Evolutionary conservation across 2,329 filamentous ascomycete genomes (phyloP), one percentile per base, ranked within the genome.

Genomic region (Colletotrichum falcatum): DNA sequence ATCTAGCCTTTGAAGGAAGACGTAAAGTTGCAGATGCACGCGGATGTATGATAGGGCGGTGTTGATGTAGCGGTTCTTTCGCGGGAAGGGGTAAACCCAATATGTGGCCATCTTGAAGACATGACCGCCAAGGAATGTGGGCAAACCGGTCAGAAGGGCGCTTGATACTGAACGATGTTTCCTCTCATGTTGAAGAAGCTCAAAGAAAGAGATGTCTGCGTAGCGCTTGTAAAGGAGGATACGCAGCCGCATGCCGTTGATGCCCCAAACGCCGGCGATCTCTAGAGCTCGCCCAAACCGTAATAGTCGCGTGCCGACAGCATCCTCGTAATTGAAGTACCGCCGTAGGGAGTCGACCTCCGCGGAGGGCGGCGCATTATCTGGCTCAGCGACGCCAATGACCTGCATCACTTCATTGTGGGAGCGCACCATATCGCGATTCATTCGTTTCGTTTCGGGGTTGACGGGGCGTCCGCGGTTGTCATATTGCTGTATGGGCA

Each of bases 341-440:
- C 81, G 79, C 18, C 79, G 78, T n/a, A 82, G 79, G 2, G 80
- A 77, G 49, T 85, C 83, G 8, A 78, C 76, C 61, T 84, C 81
- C 6, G 80, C 79, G 5, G 82, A 80, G 28, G 79, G 76, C 5
- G 75, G 75, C 9, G 79, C 78, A 61, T 83, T 85, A 63, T 90
- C 88, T 18, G 87, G 86, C 74, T 90, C 88, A 11, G 88, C 88
- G 5, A 90, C 88, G 6, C 88, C 88, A 48, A 90, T 90, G 12
- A 89, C 87, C 23, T 85, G 82, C 88, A 90, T 90, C 4, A 90
- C 88, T 73, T 90, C 88, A 73, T 90, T 90, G 74, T 90, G 88
- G 12, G 88, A 85, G 61, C 88, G 83, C 33, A 90, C 87, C 39
- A 89, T 84, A 68, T 88, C 85, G 59, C 85, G 83, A 73, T 89